Evolutionary conservation across 768 basidiomycete species (phyloP).

Genomic region (Boletus rex-veris): DNA sequence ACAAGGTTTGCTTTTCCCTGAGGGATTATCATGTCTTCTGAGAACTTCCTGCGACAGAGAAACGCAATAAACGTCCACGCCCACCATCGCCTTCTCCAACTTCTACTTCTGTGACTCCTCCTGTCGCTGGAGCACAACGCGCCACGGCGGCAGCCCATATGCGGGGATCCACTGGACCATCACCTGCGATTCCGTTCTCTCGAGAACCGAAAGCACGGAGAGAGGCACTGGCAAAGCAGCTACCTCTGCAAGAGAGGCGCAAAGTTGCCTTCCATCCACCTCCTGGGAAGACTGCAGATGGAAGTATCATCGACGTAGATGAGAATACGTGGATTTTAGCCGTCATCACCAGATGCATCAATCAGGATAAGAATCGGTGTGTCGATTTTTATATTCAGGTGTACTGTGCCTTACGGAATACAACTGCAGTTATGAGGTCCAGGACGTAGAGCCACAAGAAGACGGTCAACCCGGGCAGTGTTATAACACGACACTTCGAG

Average conservation of each 20-base stretch:
- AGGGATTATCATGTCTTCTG: background rate
- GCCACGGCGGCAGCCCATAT: constrained; percentile 14
- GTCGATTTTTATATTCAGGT: constrained; percentile 6
- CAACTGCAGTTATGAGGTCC: constrained; percentile 69
- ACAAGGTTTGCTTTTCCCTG: constrained; percentile 44
- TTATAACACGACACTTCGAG: constrained; percentile 66
- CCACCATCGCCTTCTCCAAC: constrained; percentile 64
- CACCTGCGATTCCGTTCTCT: constrained; percentile 46
- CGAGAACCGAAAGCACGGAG: constrained; percentile 67
- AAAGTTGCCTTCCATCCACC: constrained; percentile 82
- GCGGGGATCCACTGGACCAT: constrained; percentile 59
- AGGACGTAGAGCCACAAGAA: constrained; percentile 81
- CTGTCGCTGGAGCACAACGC: constrained; percentile 19
- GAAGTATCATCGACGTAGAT: constrained; percentile 49
- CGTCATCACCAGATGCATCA: constrained; percentile 65
- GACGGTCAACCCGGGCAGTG: constrained; percentile 68
- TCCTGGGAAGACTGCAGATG: constrained; percentile 45
- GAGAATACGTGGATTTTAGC: constrained; percentile 75
- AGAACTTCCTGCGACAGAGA: constrained; percentile 42
- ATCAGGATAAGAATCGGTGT: constrained; percentile 68
- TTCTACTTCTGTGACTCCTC: constrained; percentile 40
- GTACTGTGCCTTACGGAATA: background rate
- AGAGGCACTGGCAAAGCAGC: constrained; percentile 56
- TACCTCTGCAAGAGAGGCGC: constrained; percentile 68
- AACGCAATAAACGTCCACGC: constrained; percentile 74